Percentiles rank a stretch among this genome's conserved stretches.
Conservation (phyloP, 1,284 basidiomycete genomes). For the Coniophora puteana region DNA sequence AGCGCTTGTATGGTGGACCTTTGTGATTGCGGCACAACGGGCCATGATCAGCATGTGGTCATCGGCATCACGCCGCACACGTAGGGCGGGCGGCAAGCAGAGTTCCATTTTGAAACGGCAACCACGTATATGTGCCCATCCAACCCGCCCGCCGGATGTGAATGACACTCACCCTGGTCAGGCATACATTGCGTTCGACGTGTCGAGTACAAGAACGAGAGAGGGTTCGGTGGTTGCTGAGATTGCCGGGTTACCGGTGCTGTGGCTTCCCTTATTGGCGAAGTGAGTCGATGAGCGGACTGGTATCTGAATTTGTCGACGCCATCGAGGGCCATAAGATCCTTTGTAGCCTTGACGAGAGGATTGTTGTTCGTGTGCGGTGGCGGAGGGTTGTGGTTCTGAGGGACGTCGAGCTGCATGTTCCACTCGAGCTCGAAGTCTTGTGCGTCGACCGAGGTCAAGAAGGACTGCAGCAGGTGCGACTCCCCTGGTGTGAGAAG, state of each 20-base stretch:
- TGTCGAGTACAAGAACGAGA: slow-evolving; percentile 16
- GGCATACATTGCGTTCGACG: slow-evolving; percentile 15
- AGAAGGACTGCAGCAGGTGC: slow-evolving; percentile 48
- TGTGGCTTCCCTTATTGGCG: slow-evolving; percentile 7
- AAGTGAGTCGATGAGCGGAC: slow-evolving; percentile 14
- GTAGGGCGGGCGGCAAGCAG: too few species aligned
- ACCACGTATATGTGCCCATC: too few species aligned
- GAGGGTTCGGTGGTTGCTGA: slow-evolving; percentile 14
- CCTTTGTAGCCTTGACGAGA: slow-evolving; percentile 66
- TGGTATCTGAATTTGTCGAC: slow-evolving; percentile 24
- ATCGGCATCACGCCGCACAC: too few species aligned
- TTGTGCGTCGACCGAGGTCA: slow-evolving; percentile 39
- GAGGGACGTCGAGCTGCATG: slow-evolving; percentile 31
- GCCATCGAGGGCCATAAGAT: slow-evolving; percentile 31
- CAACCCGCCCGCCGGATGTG: too few species aligned
- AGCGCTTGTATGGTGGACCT: slow-evolving; percentile 11
- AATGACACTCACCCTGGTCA: too few species aligned
- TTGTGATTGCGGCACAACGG: too few species aligned
- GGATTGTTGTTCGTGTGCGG: slow-evolving; percentile 46
- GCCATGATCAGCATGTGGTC: too few species aligned
- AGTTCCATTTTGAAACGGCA: too few species aligned
- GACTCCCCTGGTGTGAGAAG: slow-evolving; percentile 48
- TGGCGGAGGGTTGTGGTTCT: slow-evolving; percentile 33
- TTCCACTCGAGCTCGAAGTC: slow-evolving; percentile 33
- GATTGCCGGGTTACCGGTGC: slow-evolving; percentile 13